Evolutionary conservation across 495 filamentous ascomycete species (phyloP).

Genomic region (Articulospora tetracladia): DNA sequence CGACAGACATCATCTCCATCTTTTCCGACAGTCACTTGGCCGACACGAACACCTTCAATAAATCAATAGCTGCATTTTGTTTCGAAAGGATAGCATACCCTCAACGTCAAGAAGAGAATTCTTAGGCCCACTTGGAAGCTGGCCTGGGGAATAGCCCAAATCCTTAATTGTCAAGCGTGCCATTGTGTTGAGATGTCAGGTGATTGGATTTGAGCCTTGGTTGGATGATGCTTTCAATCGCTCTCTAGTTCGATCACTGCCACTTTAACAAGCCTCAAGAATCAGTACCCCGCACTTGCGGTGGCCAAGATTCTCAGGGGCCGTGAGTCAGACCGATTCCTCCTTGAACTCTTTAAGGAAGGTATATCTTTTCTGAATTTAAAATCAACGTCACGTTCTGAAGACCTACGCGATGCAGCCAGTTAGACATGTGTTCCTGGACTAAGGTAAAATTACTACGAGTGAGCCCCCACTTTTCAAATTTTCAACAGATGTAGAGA

Average conservation of each 20-base stretch:
- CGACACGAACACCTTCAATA: constrained; percentile 20
- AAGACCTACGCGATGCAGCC: background rate
- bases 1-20: constrained; percentile 21
- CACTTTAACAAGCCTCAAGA: background rate
- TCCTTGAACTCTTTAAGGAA: background rate
- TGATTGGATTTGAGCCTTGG: background rate
- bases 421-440: background rate
- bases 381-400: too few species aligned
- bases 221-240: background rate
- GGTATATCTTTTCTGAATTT: background rate
- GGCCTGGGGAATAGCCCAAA: constrained; percentile 26
- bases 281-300: too few species aligned
- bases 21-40: constrained; percentile 23
- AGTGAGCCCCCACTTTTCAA: background rate
- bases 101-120: constrained; percentile 27
- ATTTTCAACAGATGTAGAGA: background rate
- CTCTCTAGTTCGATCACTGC: background rate
- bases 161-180: constrained; percentile 23
- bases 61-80: background rate
- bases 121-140: constrained; percentile 20
- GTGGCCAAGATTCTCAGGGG: background rate
- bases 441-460: background rate
- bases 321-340: background rate
- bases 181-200: constrained; percentile 3
- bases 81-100: constrained; percentile 6